Percentiles rank a stretch among this genome's conserved stretches.
Conservation (phyloP, 371 early-diverging fungal species). For the Nematocida ironsii region DNA sequence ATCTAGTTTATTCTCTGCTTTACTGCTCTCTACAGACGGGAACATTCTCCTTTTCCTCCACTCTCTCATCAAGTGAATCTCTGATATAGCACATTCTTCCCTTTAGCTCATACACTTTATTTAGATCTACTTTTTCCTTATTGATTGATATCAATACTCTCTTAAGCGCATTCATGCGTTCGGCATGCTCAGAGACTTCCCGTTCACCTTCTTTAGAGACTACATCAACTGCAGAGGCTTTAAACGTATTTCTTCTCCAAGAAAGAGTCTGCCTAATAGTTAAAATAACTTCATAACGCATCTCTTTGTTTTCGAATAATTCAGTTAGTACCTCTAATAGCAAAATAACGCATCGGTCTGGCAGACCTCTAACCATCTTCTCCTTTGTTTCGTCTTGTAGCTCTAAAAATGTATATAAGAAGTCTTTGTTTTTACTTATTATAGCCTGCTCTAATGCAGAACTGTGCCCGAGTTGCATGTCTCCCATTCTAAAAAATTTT, state of each 20-base stretch:
- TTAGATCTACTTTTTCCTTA: conserved; percentile 54
- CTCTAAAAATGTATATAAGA: conserved; percentile 36
- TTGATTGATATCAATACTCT: conserved; percentile 23
- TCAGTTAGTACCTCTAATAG: conserved; percentile 37
- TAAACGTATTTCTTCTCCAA: conserved; percentile 44
- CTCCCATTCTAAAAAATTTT: conserved; percentile 23
- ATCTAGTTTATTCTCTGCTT: conserved; percentile 11
- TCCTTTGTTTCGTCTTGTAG: conserved; percentile 28
- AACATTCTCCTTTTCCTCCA: conserved; percentile 45
- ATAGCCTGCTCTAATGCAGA: conserved; percentile 54
- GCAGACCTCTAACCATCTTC: conserved; percentile 26
- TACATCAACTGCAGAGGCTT: background rate
- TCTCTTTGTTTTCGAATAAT: conserved; percentile 51
- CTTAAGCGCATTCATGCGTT: conserved; percentile 13
- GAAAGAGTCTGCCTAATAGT: conserved; percentile 12
- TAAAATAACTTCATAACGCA: conserved; percentile 38
- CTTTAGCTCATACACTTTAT: conserved; percentile 52
- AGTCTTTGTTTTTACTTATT: conserved; percentile 44
- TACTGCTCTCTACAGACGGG: conserved; percentile 53
- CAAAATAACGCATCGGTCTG: conserved; percentile 13
- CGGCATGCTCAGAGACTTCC: background rate
- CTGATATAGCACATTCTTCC: conserved; percentile 25
- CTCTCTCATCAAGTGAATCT: conserved; percentile 34
- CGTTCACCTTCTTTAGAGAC: background rate
- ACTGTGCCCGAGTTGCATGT: background rate